Evolutionary conservation across 495 filamentous ascomycete genomes (phyloP).

Genomic region (Halenospora varia): DNA sequence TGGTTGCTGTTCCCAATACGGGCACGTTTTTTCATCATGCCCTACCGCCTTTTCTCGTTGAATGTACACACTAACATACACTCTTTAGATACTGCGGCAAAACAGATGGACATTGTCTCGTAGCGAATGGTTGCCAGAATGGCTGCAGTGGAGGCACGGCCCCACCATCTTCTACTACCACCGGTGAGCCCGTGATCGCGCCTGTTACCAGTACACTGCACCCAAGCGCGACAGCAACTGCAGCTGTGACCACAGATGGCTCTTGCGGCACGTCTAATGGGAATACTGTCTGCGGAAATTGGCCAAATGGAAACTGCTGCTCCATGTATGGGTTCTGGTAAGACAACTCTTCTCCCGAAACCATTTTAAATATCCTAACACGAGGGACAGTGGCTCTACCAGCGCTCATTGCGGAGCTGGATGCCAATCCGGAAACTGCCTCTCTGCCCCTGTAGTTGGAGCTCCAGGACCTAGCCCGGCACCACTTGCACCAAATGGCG

Average conservation of each 20-base stretch:
- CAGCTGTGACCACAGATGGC: constrained; percentile 38
- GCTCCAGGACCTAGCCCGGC: constrained; percentile 34
- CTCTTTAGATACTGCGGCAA: constrained; percentile 24
- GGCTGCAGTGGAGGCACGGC: constrained; percentile 10
- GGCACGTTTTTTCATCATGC: constrained; percentile 8
- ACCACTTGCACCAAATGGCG: constrained; percentile 33
- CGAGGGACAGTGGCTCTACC: constrained; percentile 25
- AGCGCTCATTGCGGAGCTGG: constrained; percentile 36
- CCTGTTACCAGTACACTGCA: constrained; percentile 18
- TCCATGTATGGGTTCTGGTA: constrained; percentile 42
- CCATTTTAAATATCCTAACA: constrained; percentile 12
- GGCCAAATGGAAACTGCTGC: constrained; percentile 45
- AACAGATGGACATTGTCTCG: constrained; percentile 20
- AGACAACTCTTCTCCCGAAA: neutral
- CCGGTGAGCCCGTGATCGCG: constrained; percentile 33
- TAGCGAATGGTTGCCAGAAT: constrained; percentile 28
- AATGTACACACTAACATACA: neutral
- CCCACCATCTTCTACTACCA: constrained; percentile 21
- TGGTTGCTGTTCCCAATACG: constrained; percentile 25
- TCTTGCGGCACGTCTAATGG: constrained; percentile 43
- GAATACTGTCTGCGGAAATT: constrained; percentile 43
- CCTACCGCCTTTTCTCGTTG: neutral
- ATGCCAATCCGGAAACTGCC: constrained; percentile 36
- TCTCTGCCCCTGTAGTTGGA: constrained; percentile 24
- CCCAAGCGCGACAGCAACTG: constrained; percentile 25